Base-by-base conservation (phyloP, 208 protist species). In the Leptomonas pyrrhocoris region DNA sequence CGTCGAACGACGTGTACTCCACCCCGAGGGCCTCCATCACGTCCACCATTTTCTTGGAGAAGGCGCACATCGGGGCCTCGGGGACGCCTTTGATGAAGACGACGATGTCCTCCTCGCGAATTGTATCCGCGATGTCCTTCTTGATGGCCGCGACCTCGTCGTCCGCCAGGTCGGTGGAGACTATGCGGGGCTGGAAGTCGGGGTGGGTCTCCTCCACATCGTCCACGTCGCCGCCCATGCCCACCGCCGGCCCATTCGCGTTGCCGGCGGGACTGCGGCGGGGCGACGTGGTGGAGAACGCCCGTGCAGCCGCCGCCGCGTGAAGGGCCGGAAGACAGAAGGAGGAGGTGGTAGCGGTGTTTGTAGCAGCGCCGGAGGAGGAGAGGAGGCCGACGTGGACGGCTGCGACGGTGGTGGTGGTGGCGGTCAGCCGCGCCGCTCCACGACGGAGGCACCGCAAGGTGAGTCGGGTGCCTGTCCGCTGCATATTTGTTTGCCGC, bases 31-130 rank as follows among this genome's bases (percentile, higher is more conserved):
- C 78, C 70, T 97, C 87, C 48, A 99, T 65, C 18, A 98, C 84
- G 46, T 98, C 91, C 19, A 98, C 80, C 65, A 98, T 96, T 51
- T 86, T 86, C 51, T 92, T 92, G 27, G 91, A 98, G 71, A 99
- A 99, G 71, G 97, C 97, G 79, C 98, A 99, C 89, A 97, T 86
- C 11, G 98, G 97, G 9, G 86, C 85, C 78, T 98, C 84, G 16
- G 97, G 97, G 9, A 94, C 88, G 46, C 98, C 98, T 77, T 99
- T 99, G 87, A 99, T 99, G 68, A 98, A 99, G 11, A 98, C 62
- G 2, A 99, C 95, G 18, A 98, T 75, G 19, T 94, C 81, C 68
- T 98, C 95, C 12, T 88, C 80, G 56, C 85, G 83, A 55, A 99
- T 94, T 19, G 87, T 91, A 55, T 98, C 84, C 50, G 78, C 21